phyloP scores from a whole-genome alignment of 192 early-diverging fungal species.

The Gigaspora rosea region DNA sequence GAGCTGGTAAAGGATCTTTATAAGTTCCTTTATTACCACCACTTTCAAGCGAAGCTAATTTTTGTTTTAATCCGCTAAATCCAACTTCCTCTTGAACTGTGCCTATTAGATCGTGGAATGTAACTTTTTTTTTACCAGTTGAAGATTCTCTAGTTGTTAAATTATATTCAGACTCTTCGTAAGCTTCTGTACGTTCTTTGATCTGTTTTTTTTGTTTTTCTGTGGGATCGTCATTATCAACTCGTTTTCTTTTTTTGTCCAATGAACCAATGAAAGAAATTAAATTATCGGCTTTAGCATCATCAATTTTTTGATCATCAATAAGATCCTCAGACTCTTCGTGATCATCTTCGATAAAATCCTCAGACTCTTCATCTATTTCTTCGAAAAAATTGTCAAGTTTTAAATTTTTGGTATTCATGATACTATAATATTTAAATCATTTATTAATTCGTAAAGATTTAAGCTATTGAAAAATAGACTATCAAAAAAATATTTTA shows the following conservation, averaged over 20 bases:
- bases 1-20: conserved; percentile 63
- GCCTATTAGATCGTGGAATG: conserved; percentile 73
- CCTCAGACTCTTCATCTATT: no score
- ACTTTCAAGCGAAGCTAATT: conserved; percentile 54
- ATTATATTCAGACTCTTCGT: conserved; percentile 75
- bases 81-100: conserved; percentile 61
- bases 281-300: conserved; percentile 55
- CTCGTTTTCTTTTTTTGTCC: conserved; percentile 57
- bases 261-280: conserved; percentile 69
- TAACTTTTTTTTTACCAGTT: conserved; percentile 63
- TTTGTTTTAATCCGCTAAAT: conserved; percentile 69
- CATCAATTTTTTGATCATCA: conserved; percentile 31
- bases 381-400: no score
- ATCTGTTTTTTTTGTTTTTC: conserved; percentile 56
- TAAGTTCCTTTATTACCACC: conserved; percentile 49
- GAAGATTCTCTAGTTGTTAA: conserved; percentile 45
- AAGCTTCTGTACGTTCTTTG: conserved; percentile 67
- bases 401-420: no score
- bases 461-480: no score
- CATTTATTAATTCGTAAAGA: no score
- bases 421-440: no score
- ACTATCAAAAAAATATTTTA: no score
- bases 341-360: no score
- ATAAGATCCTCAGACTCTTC: no score
- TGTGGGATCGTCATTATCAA: conserved; percentile 35